Percentiles rank a stretch among this genome's conserved stretches.
These are phyloP conservation scores for Cladophialophora psammophila DNA, from an alignment of 2,329 filamentous ascomycete genomes.

Conservation along the genomic window DNA sequence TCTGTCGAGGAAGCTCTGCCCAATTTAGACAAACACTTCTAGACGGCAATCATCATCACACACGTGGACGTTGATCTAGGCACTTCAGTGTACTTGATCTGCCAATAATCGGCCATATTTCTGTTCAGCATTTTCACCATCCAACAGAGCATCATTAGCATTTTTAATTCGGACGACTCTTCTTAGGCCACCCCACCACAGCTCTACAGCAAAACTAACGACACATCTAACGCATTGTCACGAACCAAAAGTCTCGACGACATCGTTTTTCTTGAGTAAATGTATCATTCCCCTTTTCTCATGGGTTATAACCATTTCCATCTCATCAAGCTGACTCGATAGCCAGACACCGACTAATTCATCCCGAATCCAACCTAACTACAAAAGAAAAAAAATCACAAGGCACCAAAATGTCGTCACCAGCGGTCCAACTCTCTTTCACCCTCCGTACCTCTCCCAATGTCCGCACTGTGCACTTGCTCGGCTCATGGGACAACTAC, in stretches of 20 bases:
- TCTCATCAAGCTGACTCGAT: neutral
- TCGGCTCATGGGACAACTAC: slow-evolving; percentile 99
- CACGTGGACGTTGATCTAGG: slow-evolving; percentile 27
- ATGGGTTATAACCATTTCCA: neutral
- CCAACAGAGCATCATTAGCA: slow-evolving; percentile 24
- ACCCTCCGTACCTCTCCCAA: slow-evolving; percentile 93
- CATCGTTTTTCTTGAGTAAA: slow-evolving; percentile 25
- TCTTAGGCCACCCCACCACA: slow-evolving; percentile 15
- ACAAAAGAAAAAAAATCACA: slow-evolving; percentile 12
- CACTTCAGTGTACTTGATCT: slow-evolving; percentile 20
- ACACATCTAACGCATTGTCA: slow-evolving; percentile 30
- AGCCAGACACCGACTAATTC: slow-evolving; percentile 12
- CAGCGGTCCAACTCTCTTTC: slow-evolving; percentile 92
- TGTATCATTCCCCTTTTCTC: slow-evolving; percentile 15
- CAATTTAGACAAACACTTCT: slow-evolving; percentile 12
- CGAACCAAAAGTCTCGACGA: slow-evolving; percentile 34
- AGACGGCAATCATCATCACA: slow-evolving; percentile 22
- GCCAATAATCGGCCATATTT: slow-evolving; percentile 21
- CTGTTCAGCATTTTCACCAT: slow-evolving; percentile 14
- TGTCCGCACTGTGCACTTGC: slow-evolving; percentile 96
- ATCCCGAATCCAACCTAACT: slow-evolving; percentile 8
- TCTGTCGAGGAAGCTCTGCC: slow-evolving; percentile 39
- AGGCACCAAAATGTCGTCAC: slow-evolving; percentile 37
- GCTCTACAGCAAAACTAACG: slow-evolving; percentile 35
- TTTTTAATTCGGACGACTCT: slow-evolving; percentile 23